phyloP scores from a whole-genome alignment of 371 early-diverging fungal species.

The Gilbertella persicaria region DNA sequence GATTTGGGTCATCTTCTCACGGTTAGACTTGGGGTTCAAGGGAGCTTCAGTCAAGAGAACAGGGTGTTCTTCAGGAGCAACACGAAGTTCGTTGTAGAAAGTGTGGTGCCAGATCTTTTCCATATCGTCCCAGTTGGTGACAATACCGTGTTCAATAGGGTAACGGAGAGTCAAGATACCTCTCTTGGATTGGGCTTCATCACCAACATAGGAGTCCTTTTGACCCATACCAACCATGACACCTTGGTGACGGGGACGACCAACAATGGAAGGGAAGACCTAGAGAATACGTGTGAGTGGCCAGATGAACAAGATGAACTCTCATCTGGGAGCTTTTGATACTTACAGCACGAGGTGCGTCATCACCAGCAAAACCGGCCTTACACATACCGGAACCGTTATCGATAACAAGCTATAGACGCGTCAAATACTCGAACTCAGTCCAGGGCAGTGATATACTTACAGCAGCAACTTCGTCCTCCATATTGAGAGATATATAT shows the following conservation, averaged over 20 bases:
- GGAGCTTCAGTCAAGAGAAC: slow-evolving; percentile 99
- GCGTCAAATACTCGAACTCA: neutral
- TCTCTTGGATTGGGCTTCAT: slow-evolving; percentile 99
- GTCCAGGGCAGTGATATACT: slow-evolving; percentile 37
- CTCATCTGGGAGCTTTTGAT: slow-evolving; percentile 6
- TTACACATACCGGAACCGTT: slow-evolving; percentile 99
- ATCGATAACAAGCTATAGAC: slow-evolving; percentile 82
- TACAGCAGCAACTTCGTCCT: slow-evolving; percentile 87
- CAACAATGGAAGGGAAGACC: slow-evolving; percentile 99
- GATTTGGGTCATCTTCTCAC: slow-evolving; percentile 99
- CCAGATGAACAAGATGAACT: slow-evolving; percentile 2
- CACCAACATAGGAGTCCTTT: slow-evolving; percentile 99
- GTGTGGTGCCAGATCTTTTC: slow-evolving; percentile 99
- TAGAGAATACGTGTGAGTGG: slow-evolving; percentile 20
- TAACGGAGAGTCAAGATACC: slow-evolving; percentile 99
- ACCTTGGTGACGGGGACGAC: slow-evolving; percentile 99
- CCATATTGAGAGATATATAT: slow-evolving; percentile 50
- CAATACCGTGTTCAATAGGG: slow-evolving; percentile 99
- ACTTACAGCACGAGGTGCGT: slow-evolving; percentile 99
- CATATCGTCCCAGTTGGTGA: slow-evolving; percentile 99
- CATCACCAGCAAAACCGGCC: slow-evolving; percentile 99
- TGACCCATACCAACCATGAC: slow-evolving; percentile 99
- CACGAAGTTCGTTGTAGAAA: slow-evolving; percentile 85
- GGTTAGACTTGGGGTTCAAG: slow-evolving; percentile 99
- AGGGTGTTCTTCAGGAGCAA: slow-evolving; percentile 96